These are phyloP conservation scores for Colletotrichum neosansevieriae DNA, from an alignment of 2,329 filamentous ascomycete genomes.

Conservation along the genomic window DNA sequence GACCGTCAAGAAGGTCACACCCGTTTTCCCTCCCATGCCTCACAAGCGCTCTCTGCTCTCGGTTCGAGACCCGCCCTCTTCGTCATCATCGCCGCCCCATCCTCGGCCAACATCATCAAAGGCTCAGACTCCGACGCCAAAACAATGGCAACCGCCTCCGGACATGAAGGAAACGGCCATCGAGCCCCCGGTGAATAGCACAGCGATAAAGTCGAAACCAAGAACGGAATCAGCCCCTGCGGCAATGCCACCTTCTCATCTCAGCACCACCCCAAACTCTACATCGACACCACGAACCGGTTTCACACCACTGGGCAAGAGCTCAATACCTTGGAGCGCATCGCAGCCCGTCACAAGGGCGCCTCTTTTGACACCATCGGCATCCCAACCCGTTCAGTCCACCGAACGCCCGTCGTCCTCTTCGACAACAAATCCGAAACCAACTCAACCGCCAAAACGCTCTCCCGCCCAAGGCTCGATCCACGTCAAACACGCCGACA, in stretches of 20 bases:
- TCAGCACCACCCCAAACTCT: neutral
- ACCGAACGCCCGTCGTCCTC: neutral
- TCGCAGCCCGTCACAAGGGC: neutral
- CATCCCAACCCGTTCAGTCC: neutral
- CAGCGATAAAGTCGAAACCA: neutral
- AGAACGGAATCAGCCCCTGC: neutral
- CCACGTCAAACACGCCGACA: conserved; percentile 22
- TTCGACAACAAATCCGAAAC: neutral
- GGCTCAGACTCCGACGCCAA: conserved; percentile 1
- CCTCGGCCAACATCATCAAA: neutral
- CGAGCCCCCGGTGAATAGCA: neutral
- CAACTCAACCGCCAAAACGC: neutral
- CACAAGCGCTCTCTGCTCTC: conserved; percentile 21
- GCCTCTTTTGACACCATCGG: neutral
- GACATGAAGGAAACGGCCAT: neutral
- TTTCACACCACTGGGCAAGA: conserved; percentile 27
- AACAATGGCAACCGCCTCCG: neutral
- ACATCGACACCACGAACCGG: conserved; percentile 1
- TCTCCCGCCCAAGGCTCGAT: neutral
- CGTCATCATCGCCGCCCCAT: neutral
- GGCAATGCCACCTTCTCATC: neutral
- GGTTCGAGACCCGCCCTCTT: neutral
- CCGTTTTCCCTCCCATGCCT: neutral
- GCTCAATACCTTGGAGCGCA: conserved; percentile 10
- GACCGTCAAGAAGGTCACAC: neutral